Base-by-base conservation (phyloP, 1,284 basidiomycete genomes). In the Ustilago vetiveriae region DNA sequence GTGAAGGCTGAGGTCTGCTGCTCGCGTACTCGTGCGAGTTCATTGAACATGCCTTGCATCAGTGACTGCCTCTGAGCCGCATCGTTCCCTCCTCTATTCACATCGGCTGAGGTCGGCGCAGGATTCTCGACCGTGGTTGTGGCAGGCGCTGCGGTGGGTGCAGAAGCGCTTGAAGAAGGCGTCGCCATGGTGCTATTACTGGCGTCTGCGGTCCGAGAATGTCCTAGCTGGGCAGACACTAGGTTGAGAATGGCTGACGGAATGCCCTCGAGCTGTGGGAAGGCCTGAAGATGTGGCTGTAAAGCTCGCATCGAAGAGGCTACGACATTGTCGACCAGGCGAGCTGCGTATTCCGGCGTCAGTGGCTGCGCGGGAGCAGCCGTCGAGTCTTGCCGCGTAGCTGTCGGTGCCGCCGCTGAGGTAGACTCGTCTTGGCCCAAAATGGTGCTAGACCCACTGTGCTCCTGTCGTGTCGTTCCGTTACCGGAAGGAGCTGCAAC, bases 31-130 rank as follows among this genome's bases (percentile, higher is more conserved):
- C 50, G 52, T 0, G 47, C 36, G 6, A 68, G 43, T 32, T 68
- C 58, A 32, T 62, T 48, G 41, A 57, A 44, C 33, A 68, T n/a
- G 3, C 58, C 58, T 4, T 46, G 30, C 30, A 68, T 46, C 16
- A 62, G 49, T 14, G 58, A 57, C 27, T 68, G 65, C 26, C 58
- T 33, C 27, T 44, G 58, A 13, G 37, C 9, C 13, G 26, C 4
- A 8, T n/a, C n/a, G n/a, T n/a, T n/a, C n/a, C n/a, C n/a, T n/a
- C n/a, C n/a, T n/a, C n/a, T n/a, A n/a, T n/a, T n/a, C n/a, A n/a
- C n/a, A n/a, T n/a, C n/a, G n/a, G n/a, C n/a, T n/a, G n/a, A n/a
- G n/a, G n/a, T n/a, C n/a, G n/a, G n/a, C n/a, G n/a, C n/a, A n/a
- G n/a, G n/a, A n/a, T n/a, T n/a, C n/a, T n/a, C n/a, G n/a, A n/a